phyloP scores from a whole-genome alignment of 169 alveolate species.

The Plasmodium sp. region DNA sequence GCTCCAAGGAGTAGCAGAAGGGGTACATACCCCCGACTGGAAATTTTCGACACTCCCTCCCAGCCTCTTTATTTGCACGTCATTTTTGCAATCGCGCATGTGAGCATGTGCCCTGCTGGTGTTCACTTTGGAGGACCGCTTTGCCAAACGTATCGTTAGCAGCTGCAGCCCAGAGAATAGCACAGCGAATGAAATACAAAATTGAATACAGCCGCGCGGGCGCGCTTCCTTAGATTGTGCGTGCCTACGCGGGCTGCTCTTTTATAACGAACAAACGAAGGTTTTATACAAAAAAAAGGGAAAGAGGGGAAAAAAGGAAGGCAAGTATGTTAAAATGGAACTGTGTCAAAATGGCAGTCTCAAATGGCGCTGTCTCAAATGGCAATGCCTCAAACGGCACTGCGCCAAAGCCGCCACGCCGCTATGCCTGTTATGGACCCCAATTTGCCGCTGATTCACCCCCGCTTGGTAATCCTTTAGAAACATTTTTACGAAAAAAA shows the following conservation, averaged over 20 bases:
- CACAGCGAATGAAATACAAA: constrained; percentile 14
- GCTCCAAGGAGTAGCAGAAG: constrained; percentile 79
- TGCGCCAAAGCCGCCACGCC: background rate
- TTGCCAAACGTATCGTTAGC: background rate
- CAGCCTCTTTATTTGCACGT: background rate
- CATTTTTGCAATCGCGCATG: background rate
- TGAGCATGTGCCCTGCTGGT: background rate
- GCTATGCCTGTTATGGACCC: background rate
- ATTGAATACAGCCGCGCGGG: background rate
- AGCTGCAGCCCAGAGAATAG: background rate
- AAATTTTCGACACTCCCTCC: background rate
- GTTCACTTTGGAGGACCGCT: background rate
- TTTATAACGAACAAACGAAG: background rate
- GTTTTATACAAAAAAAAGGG: constrained; percentile 19
- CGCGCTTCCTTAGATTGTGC: background rate
- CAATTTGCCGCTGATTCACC: background rate
- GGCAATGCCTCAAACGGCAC: background rate
- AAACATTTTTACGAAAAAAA: constrained; percentile 1
- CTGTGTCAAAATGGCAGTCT: background rate
- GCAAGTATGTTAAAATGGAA: background rate
- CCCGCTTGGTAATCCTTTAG: background rate
- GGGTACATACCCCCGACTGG: background rate
- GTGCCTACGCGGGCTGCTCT: background rate
- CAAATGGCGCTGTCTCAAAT: too few relatives aligned
- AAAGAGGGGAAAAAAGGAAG: background rate